A percentile compares a stretch with the other conserved stretches of the same genome.
These are phyloP conservation scores for Ophiostoma tasmaniense DNA, from an alignment of 2,329 filamentous ascomycete genomes.

Conservation along the genomic window DNA sequence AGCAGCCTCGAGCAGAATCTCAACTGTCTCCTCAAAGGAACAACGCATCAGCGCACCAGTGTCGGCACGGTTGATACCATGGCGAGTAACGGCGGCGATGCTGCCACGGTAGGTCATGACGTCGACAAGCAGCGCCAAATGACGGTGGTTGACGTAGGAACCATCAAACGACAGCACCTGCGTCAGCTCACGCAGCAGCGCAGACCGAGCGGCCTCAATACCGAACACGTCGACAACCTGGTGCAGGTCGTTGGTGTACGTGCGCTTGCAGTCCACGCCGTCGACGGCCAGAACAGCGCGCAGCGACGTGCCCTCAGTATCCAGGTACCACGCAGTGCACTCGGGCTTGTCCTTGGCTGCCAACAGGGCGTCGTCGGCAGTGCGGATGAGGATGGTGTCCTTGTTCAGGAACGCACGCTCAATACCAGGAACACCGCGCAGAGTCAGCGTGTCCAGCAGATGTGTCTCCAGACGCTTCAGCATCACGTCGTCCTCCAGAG, in stretches of 20 bases:
- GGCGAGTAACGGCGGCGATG: conserved; percentile 92
- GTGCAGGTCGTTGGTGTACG: conserved; percentile 91
- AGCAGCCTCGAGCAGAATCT: conserved; percentile 93
- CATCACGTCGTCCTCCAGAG: conserved; percentile 76
- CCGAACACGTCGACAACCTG: conserved; percentile 92
- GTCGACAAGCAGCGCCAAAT: conserved; percentile 89
- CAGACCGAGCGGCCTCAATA: conserved; percentile 85
- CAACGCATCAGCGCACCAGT: conserved; percentile 98
- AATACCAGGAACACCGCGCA: conserved; percentile 83
- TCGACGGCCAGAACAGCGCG: conserved; percentile 76
- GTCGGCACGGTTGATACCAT: conserved; percentile 96
- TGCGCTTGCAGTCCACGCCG: conserved; percentile 77
- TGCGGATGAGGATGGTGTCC: conserved; percentile 59
- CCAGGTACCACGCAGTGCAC: conserved; percentile 91
- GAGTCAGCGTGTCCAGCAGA: conserved; percentile 79
- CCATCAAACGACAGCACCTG: conserved; percentile 95
- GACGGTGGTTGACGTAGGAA: conserved; percentile 98
- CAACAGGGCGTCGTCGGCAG: conserved; percentile 62
- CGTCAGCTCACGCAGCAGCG: conserved; percentile 79
- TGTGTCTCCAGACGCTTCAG: conserved; percentile 87
- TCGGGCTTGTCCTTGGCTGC: conserved; percentile 63
- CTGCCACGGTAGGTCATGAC: conserved; percentile 95
- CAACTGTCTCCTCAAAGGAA: conserved; percentile 98
- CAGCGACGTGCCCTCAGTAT: conserved; percentile 85
- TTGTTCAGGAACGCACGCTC: conserved; percentile 90